These are phyloP conservation scores for Aspergillus bombycis DNA, from an alignment of 2,329 filamentous ascomycete species.

Conservation along the genomic window DNA sequence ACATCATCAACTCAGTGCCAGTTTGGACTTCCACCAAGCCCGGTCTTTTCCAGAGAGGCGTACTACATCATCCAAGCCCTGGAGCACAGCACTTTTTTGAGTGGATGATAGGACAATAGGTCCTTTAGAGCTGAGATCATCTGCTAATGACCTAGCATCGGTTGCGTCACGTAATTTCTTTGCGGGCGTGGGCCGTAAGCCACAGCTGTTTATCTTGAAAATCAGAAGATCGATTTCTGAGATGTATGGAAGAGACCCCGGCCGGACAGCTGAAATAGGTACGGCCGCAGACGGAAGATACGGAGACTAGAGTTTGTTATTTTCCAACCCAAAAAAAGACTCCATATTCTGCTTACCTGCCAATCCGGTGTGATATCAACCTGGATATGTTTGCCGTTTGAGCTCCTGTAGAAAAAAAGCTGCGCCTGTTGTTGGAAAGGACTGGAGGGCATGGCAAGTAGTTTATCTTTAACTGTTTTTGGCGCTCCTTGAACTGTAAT, in stretches of 20 bases:
- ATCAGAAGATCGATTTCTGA: slow-evolving; percentile 10
- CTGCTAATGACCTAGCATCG: background rate
- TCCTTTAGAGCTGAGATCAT: background rate
- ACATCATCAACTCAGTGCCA: background rate
- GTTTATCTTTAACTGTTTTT: slow-evolving; percentile 19
- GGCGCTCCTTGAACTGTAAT: slow-evolving; percentile 19
- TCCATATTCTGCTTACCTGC: slow-evolving; percentile 11
- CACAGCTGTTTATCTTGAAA: slow-evolving; percentile 14
- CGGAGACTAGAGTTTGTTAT: slow-evolving; percentile 2
- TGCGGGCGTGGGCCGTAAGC: background rate
- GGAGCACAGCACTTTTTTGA: background rate
- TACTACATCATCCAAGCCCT: background rate
- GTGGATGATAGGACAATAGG: background rate
- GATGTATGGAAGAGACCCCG: slow-evolving; percentile 8
- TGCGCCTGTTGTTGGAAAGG: slow-evolving; percentile 17
- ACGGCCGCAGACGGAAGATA: slow-evolving; percentile 1
- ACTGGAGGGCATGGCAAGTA: slow-evolving; percentile 14
- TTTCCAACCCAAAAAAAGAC: background rate
- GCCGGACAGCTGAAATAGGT: background rate
- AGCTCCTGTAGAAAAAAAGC: slow-evolving; percentile 16
- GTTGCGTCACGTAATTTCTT: background rate
- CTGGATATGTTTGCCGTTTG: slow-evolving; percentile 17
- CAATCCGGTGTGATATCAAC: slow-evolving; percentile 20
- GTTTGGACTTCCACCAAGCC: background rate
- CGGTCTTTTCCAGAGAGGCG: background rate